Evolutionary conservation across 2,329 filamentous ascomycete species (phyloP), one percentile per base, ranked within the genome.

Genomic region (Fusarium sp.): DNA sequence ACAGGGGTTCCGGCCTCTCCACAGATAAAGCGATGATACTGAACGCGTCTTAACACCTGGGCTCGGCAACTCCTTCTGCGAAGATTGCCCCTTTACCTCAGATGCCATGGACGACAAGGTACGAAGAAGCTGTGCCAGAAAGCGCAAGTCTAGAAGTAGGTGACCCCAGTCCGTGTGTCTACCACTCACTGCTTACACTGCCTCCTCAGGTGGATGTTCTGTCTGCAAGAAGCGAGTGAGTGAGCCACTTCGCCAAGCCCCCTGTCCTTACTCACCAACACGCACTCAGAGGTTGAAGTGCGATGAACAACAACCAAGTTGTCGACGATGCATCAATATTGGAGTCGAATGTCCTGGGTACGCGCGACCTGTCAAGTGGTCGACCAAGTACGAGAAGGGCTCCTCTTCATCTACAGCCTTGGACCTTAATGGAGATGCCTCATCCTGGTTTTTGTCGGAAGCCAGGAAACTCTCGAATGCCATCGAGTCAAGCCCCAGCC

Each of bases 361-460:
- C 4, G 58, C 63, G 14, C 65, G 64, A 2, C 70, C 70, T 1
- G 49, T 75, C 9, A 75, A 71, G 44, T 75, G 72, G 73, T 75
- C 72, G 1, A 75, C 70, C 0, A 75, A 75, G 17, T 75, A 75
- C 3, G 72, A 75, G n/a, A 66, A 57, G 24, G 17, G 51, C 6
- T 11, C 14, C 4, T n/a, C 20, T 0, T 12, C 20, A 8, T n/a
- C 49, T 2, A 22, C 16, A 5, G 12, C 29, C 33, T 3, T 16
- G 0, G 14, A n/a, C 2, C 6, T 17, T 20, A 10, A 33, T 4
- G 17, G 12, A 0, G 16, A 31, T 8, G 4, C 31, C 3, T 61
- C 62, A 11, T 4, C 31, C 1, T 64, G 62, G 38, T 53, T 72
- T 12, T 51, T 62, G 4, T 14, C 42, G 0, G 22, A 64, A 4